phyloP scores from a whole-genome alignment of 306 rosid species.

The Glycine soja region DNA sequence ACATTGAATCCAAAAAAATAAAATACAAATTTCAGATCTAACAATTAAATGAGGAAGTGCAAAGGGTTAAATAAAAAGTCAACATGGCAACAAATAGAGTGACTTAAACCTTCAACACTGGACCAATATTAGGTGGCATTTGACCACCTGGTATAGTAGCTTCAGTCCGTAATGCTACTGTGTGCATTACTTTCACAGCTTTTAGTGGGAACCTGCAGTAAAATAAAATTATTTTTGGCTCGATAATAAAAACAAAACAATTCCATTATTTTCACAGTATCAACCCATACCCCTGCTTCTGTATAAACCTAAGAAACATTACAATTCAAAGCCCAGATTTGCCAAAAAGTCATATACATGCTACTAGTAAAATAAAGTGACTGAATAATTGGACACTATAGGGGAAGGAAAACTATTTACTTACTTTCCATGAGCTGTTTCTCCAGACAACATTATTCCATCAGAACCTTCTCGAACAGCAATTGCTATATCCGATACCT shows the following conservation, averaged over 20 bases:
- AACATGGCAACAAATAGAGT: conserved; percentile 4
- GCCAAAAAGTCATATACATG: neutral
- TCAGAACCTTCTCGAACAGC: conserved; percentile 99
- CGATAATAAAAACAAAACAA: neutral
- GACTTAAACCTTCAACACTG: conserved; percentile 83
- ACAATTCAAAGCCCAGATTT: conserved; percentile 13
- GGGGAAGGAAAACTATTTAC: conserved; percentile 40
- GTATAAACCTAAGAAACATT: neutral
- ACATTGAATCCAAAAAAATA: conserved; percentile 25
- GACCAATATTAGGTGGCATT: conserved; percentile 87
- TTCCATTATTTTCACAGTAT: neutral
- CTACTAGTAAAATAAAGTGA: neutral
- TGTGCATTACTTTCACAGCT: conserved; percentile 98
- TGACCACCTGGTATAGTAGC: conserved; percentile 79
- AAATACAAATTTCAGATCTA: conserved; percentile 2
- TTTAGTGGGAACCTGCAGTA: conserved; percentile 81
- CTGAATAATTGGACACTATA: conserved; percentile 13
- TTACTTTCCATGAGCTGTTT: conserved; percentile 99
- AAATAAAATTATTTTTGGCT: conserved; percentile 25
- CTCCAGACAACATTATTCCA: conserved; percentile 96
- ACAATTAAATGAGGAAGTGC: conserved; percentile 26
- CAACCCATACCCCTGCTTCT: conserved; percentile 22
- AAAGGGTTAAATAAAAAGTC: neutral
- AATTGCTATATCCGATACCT: conserved; percentile 97
- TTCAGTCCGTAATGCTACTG: conserved; percentile 94